phyloP scores from a whole-genome alignment of 2,329 filamentous ascomycete species.

The Biscogniauxia marginata region DNA sequence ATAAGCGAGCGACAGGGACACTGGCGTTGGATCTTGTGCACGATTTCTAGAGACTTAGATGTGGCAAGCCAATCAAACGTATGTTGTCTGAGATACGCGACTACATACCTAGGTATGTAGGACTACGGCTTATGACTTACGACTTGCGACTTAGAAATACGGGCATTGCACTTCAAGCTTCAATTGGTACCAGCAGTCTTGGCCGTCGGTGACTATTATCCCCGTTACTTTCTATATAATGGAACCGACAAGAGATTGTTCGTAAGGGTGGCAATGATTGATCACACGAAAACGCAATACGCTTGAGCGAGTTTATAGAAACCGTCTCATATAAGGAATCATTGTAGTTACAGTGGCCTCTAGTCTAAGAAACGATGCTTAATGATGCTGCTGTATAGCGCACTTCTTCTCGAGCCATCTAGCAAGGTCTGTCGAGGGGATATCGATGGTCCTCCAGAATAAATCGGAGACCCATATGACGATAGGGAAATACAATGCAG shows the following conservation, averaged over 20 bases:
- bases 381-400: conserved; percentile 7
- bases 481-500: conserved; percentile 27
- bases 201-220: too few species aligned
- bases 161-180: conserved; percentile 48
- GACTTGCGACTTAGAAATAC: conserved; percentile 37
- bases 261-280: too few species aligned
- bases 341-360: too few species aligned
- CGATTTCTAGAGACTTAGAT: conserved; percentile 45
- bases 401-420: conserved; percentile 29
- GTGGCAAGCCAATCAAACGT: conserved; percentile 44
- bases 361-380: not conserved
- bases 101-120: conserved; percentile 47
- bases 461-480: conserved; percentile 54
- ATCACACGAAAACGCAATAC: too few species aligned
- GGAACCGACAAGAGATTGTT: too few species aligned
- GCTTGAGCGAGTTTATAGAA: too few species aligned
- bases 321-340: too few species aligned
- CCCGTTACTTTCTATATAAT: too few species aligned
- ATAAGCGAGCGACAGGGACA: too few species aligned
- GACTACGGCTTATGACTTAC: conserved; percentile 39
- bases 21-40: conserved; percentile 42
- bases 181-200: too few species aligned
- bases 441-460: conserved; percentile 37
- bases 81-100: conserved; percentile 39
- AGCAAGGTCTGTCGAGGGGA: conserved; percentile 28